A percentile compares a stretch with the other conserved stretches of the same genome.
Evolutionary conservation across 805 yeast species (phyloP).

Genomic region (Candida morakotiae): DNA sequence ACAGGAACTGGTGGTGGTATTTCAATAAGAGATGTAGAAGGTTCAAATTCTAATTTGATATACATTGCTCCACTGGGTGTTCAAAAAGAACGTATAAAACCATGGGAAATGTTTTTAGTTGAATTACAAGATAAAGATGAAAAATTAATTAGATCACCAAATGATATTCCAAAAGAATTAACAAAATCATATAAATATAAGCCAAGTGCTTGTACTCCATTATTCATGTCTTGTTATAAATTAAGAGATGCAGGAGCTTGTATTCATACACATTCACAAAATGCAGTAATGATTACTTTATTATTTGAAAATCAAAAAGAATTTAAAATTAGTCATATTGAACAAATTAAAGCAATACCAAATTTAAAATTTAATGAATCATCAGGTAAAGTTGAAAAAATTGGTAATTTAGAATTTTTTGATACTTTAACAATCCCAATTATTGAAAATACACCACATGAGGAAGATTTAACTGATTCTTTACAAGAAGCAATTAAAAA

Average conservation of each 20-base stretch:
- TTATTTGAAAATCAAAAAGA: slow-evolving; percentile 58
- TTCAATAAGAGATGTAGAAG: slow-evolving; percentile 56
- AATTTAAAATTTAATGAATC: slow-evolving; percentile 29
- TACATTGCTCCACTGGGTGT: slow-evolving; percentile 95
- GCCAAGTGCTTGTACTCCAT: slow-evolving; percentile 93
- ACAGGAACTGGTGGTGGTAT: slow-evolving; percentile 97
- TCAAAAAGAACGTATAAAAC: slow-evolving; percentile 83
- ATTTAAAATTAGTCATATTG: slow-evolving; percentile 75
- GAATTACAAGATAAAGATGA: slow-evolving; percentile 47
- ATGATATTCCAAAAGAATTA: slow-evolving; percentile 33
- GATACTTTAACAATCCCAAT: slow-evolving; percentile 84
- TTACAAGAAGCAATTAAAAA: slow-evolving; percentile 59
- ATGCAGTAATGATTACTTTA: slow-evolving; percentile 77
- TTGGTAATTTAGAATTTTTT: slow-evolving; percentile 66
- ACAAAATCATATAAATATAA: slow-evolving; percentile 48
- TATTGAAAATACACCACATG: slow-evolving; percentile 85
- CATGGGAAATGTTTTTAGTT: slow-evolving; percentile 77
- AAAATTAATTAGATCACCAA: slow-evolving; percentile 58
- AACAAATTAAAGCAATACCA: slow-evolving; percentile 92
- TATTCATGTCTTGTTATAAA: slow-evolving; percentile 69
- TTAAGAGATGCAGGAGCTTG: slow-evolving; percentile 82
- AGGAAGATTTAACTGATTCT: slow-evolving; percentile 72
- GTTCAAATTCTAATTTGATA: slow-evolving; percentile 42
- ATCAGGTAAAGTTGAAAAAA: slow-evolving; percentile 42
- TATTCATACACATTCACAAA: slow-evolving; percentile 90